phyloP scores from a whole-genome alignment of 129 eudicot genomes.

The Ambrosia artemisiifolia region DNA sequence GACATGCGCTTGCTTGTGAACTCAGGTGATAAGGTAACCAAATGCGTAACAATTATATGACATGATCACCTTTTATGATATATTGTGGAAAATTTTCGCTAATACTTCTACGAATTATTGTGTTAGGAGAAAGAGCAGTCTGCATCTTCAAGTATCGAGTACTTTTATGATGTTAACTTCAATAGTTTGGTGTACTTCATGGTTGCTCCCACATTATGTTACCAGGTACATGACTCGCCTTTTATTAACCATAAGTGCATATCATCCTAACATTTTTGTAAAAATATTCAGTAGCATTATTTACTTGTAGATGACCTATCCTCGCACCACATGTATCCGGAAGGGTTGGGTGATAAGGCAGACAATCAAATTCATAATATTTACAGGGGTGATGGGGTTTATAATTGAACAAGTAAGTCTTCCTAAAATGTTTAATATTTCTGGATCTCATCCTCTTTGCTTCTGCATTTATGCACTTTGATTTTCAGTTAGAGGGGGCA shows the following conservation, averaged over 20 bases:
- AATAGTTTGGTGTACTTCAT: constrained; percentile 84
- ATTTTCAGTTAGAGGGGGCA: not conserved
- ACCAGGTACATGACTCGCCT: constrained; percentile 53
- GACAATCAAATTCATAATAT: constrained; percentile 64
- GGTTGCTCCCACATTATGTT: constrained; percentile 95
- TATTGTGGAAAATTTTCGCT: constrained; percentile 5
- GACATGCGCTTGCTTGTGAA: constrained; percentile 71
- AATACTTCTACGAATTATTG: not conserved
- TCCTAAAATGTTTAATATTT: not conserved
- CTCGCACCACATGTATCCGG: constrained; percentile 60
- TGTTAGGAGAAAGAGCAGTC: constrained; percentile 51
- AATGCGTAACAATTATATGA: constrained; percentile 2
- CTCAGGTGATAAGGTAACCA: constrained; percentile 59
- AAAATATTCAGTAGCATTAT: not conserved
- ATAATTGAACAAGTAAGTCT: constrained; percentile 66
- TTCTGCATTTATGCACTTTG: not conserved
- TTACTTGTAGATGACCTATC: constrained; percentile 65
- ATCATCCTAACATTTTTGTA: not conserved
- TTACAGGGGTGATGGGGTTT: constrained; percentile 83
- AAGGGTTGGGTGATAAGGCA: constrained; percentile 81
- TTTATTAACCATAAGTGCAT: not conserved
- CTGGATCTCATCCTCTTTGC: not conserved
- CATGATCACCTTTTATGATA: not conserved
- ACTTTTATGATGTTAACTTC: constrained; percentile 56
- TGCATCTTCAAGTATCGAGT: constrained; percentile 43